phyloP scores from a whole-genome alignment of 2,329 filamentous ascomycete species.

The Penicillium sp. region DNA sequence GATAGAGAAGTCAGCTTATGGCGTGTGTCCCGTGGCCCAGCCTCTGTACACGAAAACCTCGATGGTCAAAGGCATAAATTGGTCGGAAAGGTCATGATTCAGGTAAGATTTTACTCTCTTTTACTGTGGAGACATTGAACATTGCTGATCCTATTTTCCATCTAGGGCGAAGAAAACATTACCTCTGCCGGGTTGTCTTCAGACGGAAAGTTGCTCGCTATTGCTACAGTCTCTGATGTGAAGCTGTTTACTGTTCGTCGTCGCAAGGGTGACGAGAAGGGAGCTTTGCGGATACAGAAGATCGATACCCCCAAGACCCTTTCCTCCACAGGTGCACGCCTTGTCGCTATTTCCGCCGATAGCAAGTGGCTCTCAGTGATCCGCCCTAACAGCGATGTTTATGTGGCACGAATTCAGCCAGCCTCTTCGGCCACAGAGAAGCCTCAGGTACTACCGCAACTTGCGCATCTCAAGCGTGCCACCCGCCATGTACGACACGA shows the following conservation, averaged over 20 bases:
- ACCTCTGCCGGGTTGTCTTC: conserved; percentile 70
- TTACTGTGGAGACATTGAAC: not conserved
- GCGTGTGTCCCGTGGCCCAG: conserved; percentile 55
- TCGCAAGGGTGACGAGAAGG: conserved; percentile 52
- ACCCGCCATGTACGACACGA: conserved; percentile 33
- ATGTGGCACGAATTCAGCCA: conserved; percentile 51
- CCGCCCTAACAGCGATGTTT: conserved; percentile 61
- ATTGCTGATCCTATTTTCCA: conserved; percentile 9
- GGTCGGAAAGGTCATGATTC: conserved; percentile 65
- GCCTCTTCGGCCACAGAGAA: conserved; percentile 44
- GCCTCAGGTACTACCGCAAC: conserved; percentile 47
- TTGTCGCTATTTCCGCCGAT: conserved; percentile 56
- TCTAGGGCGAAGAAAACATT: conserved; percentile 75
- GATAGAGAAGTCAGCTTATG: conserved; percentile 84
- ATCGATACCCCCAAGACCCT: conserved; percentile 63
- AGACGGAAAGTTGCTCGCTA: conserved; percentile 72
- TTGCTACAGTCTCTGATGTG: conserved; percentile 71
- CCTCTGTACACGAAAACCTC: conserved; percentile 49
- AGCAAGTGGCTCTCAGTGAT: conserved; percentile 51
- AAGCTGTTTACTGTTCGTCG: conserved; percentile 73
- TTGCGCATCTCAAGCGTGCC: conserved; percentile 42
- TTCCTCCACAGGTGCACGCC: conserved; percentile 64
- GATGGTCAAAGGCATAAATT: conserved; percentile 47
- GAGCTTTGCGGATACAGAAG: conserved; percentile 70
- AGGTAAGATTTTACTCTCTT: conserved; percentile 53